Evolutionary conservation across 257 asterid genomes (phyloP), one percentile per base, ranked within the genome.

Genomic region (Fraxinus quadrangulata): DNA sequence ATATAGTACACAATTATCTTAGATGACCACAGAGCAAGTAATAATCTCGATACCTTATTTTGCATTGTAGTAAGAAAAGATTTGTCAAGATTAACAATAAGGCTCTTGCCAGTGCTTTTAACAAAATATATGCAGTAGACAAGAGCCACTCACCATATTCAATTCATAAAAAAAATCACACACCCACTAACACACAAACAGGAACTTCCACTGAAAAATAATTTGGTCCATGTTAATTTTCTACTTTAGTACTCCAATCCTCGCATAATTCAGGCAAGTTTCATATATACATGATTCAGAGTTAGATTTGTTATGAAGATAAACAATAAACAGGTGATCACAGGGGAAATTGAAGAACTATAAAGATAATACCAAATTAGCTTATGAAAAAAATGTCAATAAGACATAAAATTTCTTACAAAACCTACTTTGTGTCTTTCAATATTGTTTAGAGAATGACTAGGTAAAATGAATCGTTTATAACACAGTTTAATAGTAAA

Each of bases 41-140:
- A 26, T 9, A 33, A 77, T 70, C 81, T 51, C 51, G 26, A 68
- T 37, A 30, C 67, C 67, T 49, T 37, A 47, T 16, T 28, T 40
- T 23, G 19, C 26, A 26, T 49, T 28, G 19, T 8, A 28, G 16
- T 45, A 26, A 12, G 14, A 26, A 45, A 23, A 30, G 8, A 49
- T 24, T 42, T 4, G 36, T 4, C 56, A 54, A 45, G 51, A 42
- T 63, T 26, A 49, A 61, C 61, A 36, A 59, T 59, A 6, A 14
- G 26, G 31, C 63, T 19, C 24, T 51, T 6, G 19, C 0, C 63
- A 51, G 21, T 51, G 23, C 63, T 51, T 51, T 51, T 19, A 51
- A 51, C 63, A 45, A 51, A 19, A 51, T 9, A 51, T 51, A 16
- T 17, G 17, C 63, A 51, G 63, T 17, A 51, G 63, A 47, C 6